Base-by-base conservation (phyloP, 164 flowering plant species). In the Houttuynia cordata region DNA sequence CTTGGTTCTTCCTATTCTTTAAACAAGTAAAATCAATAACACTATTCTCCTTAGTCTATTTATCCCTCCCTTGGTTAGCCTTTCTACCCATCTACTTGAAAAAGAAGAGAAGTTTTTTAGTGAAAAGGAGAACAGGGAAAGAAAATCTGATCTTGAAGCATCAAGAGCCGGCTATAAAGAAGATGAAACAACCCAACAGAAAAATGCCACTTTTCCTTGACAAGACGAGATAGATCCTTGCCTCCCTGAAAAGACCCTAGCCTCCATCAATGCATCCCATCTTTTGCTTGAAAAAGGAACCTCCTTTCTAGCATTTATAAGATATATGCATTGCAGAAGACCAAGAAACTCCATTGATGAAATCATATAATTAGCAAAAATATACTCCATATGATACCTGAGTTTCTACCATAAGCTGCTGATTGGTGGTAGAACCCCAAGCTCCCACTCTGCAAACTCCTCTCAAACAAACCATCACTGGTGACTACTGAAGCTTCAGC, bases 241-340 rank as follows among this genome's bases (percentile, higher is more conserved):
- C 63, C 56, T 65, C 65, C 62, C 64, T 63, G 80, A 74, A 76
- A 79, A 74, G 79, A 73, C 80, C 72, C 66, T 57, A n/a, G 60
- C 51, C 39, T 14, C 10, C 55, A 65, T 21, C 71, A 59, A 59
- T 57, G 56, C 50, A 58, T 51, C 68, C 49, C 58, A 68, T 65
- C 21, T 58, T 59, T 64, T 65, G 23, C 59, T 52, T 17, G 17
- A 8, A 56, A 49, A 64, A 57, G 25, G 5, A 8, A 56, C 24
- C 24, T 56, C 24, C 53, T 63, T 57, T 50, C 21, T 56, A 49
- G 8, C 15, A 25, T 45, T 14, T 12, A 45, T 14, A 45, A 45
- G n/a, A n/a, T 30, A 6, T 30, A 30, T 2, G 6, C 37, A 30
- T 30, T 30, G 37, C 37, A 30, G 37, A 6, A 30, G 37, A 30